Base-by-base conservation (phyloP, 2,329 filamentous ascomycete species). In the Sclerotinia subarctica region DNA sequence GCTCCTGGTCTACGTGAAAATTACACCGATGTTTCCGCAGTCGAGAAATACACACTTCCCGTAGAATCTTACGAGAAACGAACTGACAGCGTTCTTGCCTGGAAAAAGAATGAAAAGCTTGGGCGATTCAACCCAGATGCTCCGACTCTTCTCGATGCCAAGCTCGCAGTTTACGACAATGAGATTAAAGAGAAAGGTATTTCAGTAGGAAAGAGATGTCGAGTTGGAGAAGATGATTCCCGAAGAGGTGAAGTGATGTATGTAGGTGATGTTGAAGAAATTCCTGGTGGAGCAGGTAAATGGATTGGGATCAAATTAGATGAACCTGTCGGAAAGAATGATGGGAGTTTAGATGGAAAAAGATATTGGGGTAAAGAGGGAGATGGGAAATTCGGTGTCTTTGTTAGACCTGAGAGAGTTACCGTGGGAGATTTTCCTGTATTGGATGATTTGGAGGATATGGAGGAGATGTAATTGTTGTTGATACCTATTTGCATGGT, bases 101-200 rank as follows among this genome's bases (percentile, higher is more conserved):
- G 93, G 93, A 99, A 99, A 81, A 94, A 92, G 81, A 83, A 88
- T n/a, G 89, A 97, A 79, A 94, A 96, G 78, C 86, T 98, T n/a
- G 95, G 95, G 63, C 92, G 95, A 47, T 99, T 99, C 80, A 93
- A 98, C 77, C 95, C 95, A 17, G 84, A 90, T 74, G 92, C 93
- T 10, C 88, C 91, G 24, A 87, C 84, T 69, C 86, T 90, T 29
- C 89, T 93, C 77, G 84, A 92, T 77, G 86, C 91, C 71, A 91
- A 91, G 78, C 82, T 91, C 68, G 84, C 86, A 21, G 88, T 89
- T 51, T 84, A 89, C 53, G 84, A 88, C 72, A 85, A 86, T 67
- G 92, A 96, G 76, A 83, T 97, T 72, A 81, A 85, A 71, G 84
- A 85, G 67, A 87, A 89, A 78, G 88, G 90, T 80, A 90, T 91